phyloP scores from a whole-genome alignment of 768 basidiomycete genomes.

The Boletales sp. region DNA sequence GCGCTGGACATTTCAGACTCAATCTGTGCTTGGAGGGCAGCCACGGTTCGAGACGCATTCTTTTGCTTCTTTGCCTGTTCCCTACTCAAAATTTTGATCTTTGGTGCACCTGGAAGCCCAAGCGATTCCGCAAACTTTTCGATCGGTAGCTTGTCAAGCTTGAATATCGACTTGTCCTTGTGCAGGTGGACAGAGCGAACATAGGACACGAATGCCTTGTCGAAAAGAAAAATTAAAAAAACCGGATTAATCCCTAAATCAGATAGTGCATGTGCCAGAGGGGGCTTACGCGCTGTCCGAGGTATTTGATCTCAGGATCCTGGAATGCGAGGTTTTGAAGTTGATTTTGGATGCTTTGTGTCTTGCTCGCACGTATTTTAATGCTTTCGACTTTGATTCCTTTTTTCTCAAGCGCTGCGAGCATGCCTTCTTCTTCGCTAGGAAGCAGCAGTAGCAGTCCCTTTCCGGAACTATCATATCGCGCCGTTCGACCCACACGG shows the following conservation, averaged over 20 bases:
- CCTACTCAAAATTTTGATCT: slow-evolving; percentile 80
- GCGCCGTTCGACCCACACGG: slow-evolving; percentile 90
- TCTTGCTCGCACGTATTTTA: slow-evolving; percentile 87
- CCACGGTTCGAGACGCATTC: slow-evolving; percentile 56
- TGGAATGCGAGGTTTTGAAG: slow-evolving; percentile 92
- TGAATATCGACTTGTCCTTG: slow-evolving; percentile 92
- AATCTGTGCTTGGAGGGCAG: slow-evolving; percentile 32
- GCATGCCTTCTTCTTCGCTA: slow-evolving; percentile 93
- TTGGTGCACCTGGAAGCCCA: slow-evolving; percentile 91
- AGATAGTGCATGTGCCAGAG: background rate
- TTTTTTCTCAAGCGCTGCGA: slow-evolving; percentile 64
- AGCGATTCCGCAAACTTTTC: slow-evolving; percentile 85
- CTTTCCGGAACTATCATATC: slow-evolving; percentile 89
- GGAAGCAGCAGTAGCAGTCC: slow-evolving; percentile 79
- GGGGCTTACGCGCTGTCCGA: slow-evolving; percentile 79
- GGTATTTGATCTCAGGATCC: slow-evolving; percentile 95
- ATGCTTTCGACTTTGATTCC: slow-evolving; percentile 70
- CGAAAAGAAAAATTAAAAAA: background rate
- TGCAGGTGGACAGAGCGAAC: slow-evolving; percentile 89
- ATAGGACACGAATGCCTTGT: slow-evolving; percentile 92
- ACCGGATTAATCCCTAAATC: background rate
- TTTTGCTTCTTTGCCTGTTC: slow-evolving; percentile 74
- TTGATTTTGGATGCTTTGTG: slow-evolving; percentile 78
- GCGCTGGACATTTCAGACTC: slow-evolving; percentile 16
- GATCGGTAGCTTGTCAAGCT: slow-evolving; percentile 74